Percentiles rank a stretch among this genome's conserved stretches.
Conservation (phyloP, 306 rosid species). For the Pachyrhizus erosus region DNA sequence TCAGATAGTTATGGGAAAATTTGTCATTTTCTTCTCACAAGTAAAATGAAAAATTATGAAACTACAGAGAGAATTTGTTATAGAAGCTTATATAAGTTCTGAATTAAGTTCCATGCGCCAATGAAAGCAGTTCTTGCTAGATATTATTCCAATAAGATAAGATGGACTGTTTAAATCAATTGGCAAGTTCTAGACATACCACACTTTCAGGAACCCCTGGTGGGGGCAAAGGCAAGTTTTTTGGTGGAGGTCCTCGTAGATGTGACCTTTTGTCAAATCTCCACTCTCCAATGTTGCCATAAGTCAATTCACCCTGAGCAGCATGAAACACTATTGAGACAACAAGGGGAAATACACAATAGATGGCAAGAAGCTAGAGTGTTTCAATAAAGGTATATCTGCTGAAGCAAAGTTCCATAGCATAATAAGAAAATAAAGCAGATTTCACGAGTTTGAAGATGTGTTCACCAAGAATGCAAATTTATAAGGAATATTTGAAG, state of each 20-base stretch:
- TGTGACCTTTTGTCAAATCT: conserved; percentile 94
- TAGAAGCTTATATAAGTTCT: background rate
- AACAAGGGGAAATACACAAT: conserved; percentile 13
- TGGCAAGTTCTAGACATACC: conserved; percentile 65
- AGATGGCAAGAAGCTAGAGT: background rate
- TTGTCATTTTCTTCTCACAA: conserved; percentile 28
- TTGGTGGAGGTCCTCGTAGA: conserved; percentile 86
- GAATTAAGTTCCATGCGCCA: background rate
- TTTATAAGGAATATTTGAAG: conserved; percentile 1
- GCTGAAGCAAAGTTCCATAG: conserved; percentile 23
- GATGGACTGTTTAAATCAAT: background rate
- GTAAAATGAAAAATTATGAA: conserved; percentile 26
- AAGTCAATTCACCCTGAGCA: conserved; percentile 84
- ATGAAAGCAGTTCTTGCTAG: background rate
- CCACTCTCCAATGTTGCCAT: conserved; percentile 95
- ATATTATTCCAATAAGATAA: conserved; percentile 38
- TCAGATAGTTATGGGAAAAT: background rate
- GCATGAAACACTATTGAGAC: conserved; percentile 29
- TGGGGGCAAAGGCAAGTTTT: conserved; percentile 85
- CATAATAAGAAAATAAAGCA: conserved; percentile 32
- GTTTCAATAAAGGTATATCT: conserved; percentile 7
- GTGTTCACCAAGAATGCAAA: background rate
- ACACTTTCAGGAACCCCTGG: conserved; percentile 98
- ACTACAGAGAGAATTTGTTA: background rate
- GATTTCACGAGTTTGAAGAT: conserved; percentile 1